Conservation (phyloP, 1,284 basidiomycete species). For the Earliella scabrosa region DNA sequence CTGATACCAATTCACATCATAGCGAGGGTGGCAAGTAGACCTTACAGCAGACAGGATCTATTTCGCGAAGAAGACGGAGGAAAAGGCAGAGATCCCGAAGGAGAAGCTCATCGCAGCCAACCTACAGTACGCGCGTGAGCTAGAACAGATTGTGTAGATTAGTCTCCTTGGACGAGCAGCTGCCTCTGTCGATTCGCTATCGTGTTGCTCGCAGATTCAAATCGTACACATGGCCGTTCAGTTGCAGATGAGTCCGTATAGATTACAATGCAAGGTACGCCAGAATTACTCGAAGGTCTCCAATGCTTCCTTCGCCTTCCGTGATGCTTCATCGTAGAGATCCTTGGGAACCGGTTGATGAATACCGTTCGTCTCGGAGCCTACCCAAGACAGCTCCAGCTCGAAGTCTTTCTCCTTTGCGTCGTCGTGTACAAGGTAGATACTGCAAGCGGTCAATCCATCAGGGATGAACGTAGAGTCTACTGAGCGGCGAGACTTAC, state of each 20-base stretch:
- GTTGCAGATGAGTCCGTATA: conserved; percentile 21
- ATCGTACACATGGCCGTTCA: conserved; percentile 4
- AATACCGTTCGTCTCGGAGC: conserved; percentile 81
- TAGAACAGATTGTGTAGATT: conserved; percentile 86
- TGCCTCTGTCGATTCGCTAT: conserved; percentile 15
- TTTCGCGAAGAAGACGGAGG: conserved; percentile 75
- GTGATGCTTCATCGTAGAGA: conserved; percentile 85
- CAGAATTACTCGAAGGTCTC: conserved; percentile 81
- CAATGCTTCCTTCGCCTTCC: conserved; percentile 87
- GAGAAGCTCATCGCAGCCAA: conserved; percentile 79
- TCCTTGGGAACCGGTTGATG: conserved; percentile 88
- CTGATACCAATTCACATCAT: too few species aligned
- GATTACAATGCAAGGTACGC: conserved; percentile 26
- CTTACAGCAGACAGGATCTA: conserved; percentile 60
- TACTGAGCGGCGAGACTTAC: conserved; percentile 51
- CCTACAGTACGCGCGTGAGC: conserved; percentile 79
- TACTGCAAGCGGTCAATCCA: conserved; percentile 52
- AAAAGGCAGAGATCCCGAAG: conserved; percentile 81
- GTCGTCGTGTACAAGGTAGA: conserved; percentile 98
- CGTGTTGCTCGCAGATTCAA: background rate
- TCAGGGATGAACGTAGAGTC: background rate
- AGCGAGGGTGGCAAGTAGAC: conserved; percentile 80
- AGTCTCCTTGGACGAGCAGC: conserved; percentile 17
- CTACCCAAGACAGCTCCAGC: conserved; percentile 97
- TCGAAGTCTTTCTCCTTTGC: conserved; percentile 98